Evolutionary conservation across 495 filamentous ascomycete species (phyloP), one percentile per base, ranked within the genome.

Genomic region (Penicillium chermesinum): DNA sequence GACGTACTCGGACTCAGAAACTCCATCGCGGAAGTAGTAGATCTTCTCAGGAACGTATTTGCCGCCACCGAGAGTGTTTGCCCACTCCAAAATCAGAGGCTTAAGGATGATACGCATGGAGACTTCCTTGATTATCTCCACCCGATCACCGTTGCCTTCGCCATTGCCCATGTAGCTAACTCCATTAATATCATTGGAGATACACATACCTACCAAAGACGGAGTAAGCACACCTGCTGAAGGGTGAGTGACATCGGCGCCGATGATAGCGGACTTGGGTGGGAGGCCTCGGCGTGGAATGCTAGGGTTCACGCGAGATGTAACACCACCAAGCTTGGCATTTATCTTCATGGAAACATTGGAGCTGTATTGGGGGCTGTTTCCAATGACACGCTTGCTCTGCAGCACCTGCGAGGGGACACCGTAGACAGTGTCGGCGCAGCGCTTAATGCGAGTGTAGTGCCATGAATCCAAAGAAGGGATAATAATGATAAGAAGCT

Each of bases 281-380:
- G 54, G 60, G 40, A 83, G 75, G 32, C 50, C 40, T 36, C 69
- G 55, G 2, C 55, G 50, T 12, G 52, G 44, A 1, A 62, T 49
- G 30, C 58, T 63, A 1, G 72, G 56, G 30, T 75, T 50, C n/a
- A 70, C 70, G 12, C 69, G 59, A 40, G 62, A 69, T 13, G 87
- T 95, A 4, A 78, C 72, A 13, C 93, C 93, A 27, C 93, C 93
- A n/a, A 96, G 80, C 69, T 96, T 98, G 13, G 87, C 85, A 57
- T 97, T 96, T 46, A 98, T 77, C 66, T 98, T 98, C 87, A 96
- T 89, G 40, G 78, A 72, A 19, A 96, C 86, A 57, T 96, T 96
- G 2, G 86, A 91, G 49, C 81, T 76, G 65, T 95, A 95, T 63
- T 97, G 91, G 1, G 70, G 69, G 13, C 82, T 71, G 17, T 67